Conservation (phyloP, 345 rosid species). For the Bruguiera gymnorhiza region DNA sequence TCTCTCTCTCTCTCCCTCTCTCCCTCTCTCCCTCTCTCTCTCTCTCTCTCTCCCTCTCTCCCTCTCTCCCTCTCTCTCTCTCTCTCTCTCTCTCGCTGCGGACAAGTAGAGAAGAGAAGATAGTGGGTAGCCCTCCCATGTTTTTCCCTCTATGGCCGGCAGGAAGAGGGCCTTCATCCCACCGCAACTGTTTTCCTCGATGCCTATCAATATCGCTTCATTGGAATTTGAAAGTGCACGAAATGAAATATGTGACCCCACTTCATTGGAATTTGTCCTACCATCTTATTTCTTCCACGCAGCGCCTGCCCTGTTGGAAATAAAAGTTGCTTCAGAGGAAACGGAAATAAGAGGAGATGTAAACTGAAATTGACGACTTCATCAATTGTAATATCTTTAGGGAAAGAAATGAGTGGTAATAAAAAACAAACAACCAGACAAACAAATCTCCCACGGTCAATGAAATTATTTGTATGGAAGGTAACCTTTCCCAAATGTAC, state of each 20-base stretch:
- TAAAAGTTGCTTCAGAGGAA: background rate
- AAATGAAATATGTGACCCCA: background rate
- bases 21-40: background rate
- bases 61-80: background rate
- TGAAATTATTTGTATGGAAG: background rate
- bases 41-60: background rate
- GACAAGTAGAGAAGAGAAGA: background rate
- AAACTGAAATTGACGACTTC: background rate
- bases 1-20: background rate
- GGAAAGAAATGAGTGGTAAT: too few relatives aligned
- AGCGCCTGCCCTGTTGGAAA: background rate
- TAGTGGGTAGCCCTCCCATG: constrained; percentile 15
- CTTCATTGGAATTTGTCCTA: background rate
- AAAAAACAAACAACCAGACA: too few relatives aligned
- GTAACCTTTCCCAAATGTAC: too few relatives aligned
- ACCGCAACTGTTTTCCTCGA: background rate
- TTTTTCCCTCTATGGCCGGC: constrained; percentile 5
- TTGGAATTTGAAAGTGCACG: background rate
- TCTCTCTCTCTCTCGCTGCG: background rate
- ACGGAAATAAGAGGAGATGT: background rate
- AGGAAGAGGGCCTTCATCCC: background rate
- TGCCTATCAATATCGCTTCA: background rate
- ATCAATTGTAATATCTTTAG: too few relatives aligned
- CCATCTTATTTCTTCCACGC: background rate
- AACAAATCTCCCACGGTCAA: background rate